Conservation (phyloP, 2,329 filamentous ascomycete species). For the Aspergillus uvarum region DNA sequence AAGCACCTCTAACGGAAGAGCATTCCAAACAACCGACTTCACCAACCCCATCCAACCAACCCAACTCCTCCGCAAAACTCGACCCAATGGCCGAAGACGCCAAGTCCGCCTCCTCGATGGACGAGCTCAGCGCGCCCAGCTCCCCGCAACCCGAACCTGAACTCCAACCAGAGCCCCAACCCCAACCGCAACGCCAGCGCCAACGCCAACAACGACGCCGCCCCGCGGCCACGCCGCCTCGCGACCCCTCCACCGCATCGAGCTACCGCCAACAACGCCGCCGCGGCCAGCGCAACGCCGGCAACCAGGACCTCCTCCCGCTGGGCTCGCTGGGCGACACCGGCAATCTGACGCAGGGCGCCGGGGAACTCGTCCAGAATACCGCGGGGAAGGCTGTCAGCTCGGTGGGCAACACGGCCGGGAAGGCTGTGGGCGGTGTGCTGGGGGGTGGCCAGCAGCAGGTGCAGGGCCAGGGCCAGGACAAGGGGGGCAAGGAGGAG, state of each 20-base stretch:
- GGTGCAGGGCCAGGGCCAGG: conserved; percentile 43
- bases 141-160: conserved; percentile 39
- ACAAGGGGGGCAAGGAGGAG: conserved; percentile 52
- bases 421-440: conserved; percentile 44
- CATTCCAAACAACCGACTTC: neutral
- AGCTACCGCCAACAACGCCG: conserved; percentile 53
- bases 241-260: conserved; percentile 44
- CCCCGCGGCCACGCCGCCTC: conserved; percentile 14
- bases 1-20: neutral
- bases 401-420: conserved; percentile 39
- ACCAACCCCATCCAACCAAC: neutral
- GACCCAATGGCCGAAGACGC: conserved; percentile 9
- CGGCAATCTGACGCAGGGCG: conserved; percentile 44
- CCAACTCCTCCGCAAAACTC: neutral
- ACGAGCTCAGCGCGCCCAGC: conserved; percentile 19
- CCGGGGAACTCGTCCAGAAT: conserved; percentile 55
- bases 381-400: conserved; percentile 49
- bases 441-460: conserved; percentile 30
- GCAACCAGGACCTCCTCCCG: conserved; percentile 41
- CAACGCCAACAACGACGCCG: conserved; percentile 24
- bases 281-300: conserved; percentile 46
- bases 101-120: conserved; percentile 10
- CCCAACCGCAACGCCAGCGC: conserved; percentile 48
- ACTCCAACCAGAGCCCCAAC: conserved; percentile 33
- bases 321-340: conserved; percentile 55